Base-by-base conservation (phyloP, 2,329 filamentous ascomycete genomes). In the Coccinonectria pachysandricola region DNA sequence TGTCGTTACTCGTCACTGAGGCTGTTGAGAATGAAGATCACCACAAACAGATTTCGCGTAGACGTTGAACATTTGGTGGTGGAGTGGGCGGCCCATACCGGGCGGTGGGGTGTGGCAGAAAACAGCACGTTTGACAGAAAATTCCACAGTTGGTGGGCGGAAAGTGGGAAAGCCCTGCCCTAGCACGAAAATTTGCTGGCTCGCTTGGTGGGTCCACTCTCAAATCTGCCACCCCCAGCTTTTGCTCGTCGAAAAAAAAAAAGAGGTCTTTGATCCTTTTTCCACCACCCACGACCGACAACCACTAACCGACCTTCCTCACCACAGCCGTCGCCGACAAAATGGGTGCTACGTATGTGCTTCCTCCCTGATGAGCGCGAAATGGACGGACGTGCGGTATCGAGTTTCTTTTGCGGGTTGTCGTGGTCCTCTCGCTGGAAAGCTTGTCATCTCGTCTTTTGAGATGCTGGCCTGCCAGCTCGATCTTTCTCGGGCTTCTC, bases 361-460 rank as follows among this genome's bases (percentile, higher is more conserved):
- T 46, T 52, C 48, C 50, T 56, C 49, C 53, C 44, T 54, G 46
- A 57, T 44, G 39, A 42, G 45, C 40, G 48, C 37, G 37, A 42
- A 35, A 51, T 47, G 45, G 51, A 43, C 42, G 42, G 36, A 43
- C 45, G 53, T 60, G 65, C 61, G 64, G 65, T 65, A 56, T 62
- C 66, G 60, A 63, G 44, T 43, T 19, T 28, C 21, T 38, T 53
- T 54, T 64, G 65, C 62, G 74, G 76, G 80, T 84, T 83, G 79
- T 82, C 71, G 74, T 73, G 69, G 80, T 84, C 76, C 76, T 80
- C 75, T 84, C 74, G 76, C 80, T 85, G 76, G 77, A 70, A 57
- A 54, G 46, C n/a, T 41, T 43, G 17, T 27, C 23, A 23, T 35
- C 33, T 56, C 39, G 27, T 29, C n/a, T 21, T 42, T 30, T n/a